Evolutionary conservation across 2,329 filamentous ascomycete genomes (phyloP), one percentile per base, ranked within the genome.

Genomic region (Pseudopithomyces maydicus): DNA sequence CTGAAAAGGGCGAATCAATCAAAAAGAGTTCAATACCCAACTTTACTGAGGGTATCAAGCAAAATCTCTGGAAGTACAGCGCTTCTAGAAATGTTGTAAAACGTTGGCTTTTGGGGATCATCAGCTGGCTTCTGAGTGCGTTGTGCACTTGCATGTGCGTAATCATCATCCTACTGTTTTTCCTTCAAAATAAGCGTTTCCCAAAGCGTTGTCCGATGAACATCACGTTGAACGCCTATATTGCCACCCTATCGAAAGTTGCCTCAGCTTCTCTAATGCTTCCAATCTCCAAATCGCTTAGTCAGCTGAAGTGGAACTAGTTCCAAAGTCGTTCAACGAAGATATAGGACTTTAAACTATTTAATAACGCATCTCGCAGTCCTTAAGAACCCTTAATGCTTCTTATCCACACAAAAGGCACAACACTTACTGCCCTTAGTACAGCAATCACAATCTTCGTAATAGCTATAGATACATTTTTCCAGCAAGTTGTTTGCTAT

Each of bases 251-350:
- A 1, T 53, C 59, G 23, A 56, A 29, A 20, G 41, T 66, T n/a
- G 57, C 54, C 1, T 59, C 49, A 19, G 61, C 39, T 17, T 48
- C 59, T 20, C 38, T 63, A 2, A 23, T 60, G 29, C 22, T 64
- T 7, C 62, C 58, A 22, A 46, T 59, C 7, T 48, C 55, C 1
- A 55, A 65, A 33, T 49, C 52, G 29, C 23, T 66, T 12, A 60
- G 64, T 1, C 62, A 66, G 35, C 36, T 62, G 23, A 65, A 65
- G 50, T 66, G 62, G 62, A 52, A 42, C 23, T 66, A 62, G 64
- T 64, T 63, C 36, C 38, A 38, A 29, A 44, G 49, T 17, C 26
- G n/a, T 39, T 38, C 53, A 10, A 55, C 44, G 32, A 49, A 55
- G 29, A 55, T 66, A 17, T 48, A 54, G 32, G 62, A 65, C 42